Evolutionary conservation across 352 stramenopile genomes (phyloP), one percentile per base, ranked within the genome.

Genomic region (Pythium dissotocum): DNA sequence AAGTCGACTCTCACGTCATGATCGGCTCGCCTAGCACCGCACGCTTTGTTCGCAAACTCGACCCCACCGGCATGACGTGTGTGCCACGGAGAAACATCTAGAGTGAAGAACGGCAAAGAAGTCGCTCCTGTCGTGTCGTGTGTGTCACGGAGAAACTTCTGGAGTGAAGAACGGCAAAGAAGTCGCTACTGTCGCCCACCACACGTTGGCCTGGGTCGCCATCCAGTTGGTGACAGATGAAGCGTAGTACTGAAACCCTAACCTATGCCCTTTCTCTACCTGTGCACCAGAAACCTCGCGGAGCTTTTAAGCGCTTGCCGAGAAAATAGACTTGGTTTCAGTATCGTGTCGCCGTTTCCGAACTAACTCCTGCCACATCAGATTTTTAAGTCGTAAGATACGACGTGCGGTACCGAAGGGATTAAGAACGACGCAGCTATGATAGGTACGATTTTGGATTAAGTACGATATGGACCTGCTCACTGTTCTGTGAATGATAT

Each of bases 351-450:
- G 38, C 38, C 38, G 38, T 13, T 46, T 46, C 16, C 13, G 38
- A 46, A 12, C 38, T 1, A 46, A 12, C 38, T 46, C 38, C 38
- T 46, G 38, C 16, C 16, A 1, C 0, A 46, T 12, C 10, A 12
- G 38, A 46, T 46, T 46, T 46, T 46, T n/a, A 46, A 46, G 38
- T 46, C 38, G 38, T 46, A 46, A 46, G 38, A 46, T 46, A 46
- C 38, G 13, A 46, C 38, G 38, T 46, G 38, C 38, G 9, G 38
- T 46, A 46, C 10, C 38, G 7, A 46, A 46, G 38, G 38, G 38
- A 12, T 46, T 46, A 24, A 49, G 21, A 24, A 24, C 21, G 21
- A 24, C 21, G 21, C 21, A 24, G 21, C 21, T 24, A 24, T 24
- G 21, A 24, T 24, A 24, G 21, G 21, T 24, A 24, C 21, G 21